A percentile compares a stretch with the other conserved stretches of the same genome.
These are phyloP conservation scores for Penicillium digitatum DNA, from an alignment of 2,329 filamentous ascomycete genomes.

Conservation along the genomic window DNA sequence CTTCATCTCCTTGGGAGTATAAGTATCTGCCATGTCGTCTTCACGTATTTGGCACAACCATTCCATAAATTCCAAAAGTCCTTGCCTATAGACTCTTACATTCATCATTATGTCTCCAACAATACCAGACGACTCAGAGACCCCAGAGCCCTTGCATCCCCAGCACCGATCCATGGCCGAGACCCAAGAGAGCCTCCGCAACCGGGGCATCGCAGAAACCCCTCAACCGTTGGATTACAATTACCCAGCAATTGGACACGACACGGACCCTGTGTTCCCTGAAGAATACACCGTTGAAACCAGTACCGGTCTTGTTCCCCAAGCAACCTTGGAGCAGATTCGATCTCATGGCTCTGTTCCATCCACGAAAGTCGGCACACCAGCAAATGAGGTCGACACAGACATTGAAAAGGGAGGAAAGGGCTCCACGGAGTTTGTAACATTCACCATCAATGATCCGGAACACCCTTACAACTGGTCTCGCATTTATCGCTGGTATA, in stretches of 20 bases:
- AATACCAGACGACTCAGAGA: slow-evolving; percentile 7
- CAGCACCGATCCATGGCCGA: slow-evolving; percentile 7
- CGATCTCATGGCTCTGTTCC: slow-evolving; percentile 15
- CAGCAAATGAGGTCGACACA: slow-evolving; percentile 1
- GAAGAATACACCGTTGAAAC: slow-evolving; percentile 25
- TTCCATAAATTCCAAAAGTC: not conserved
- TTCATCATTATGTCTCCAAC: slow-evolving; percentile 8
- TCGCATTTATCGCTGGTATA: slow-evolving; percentile 69
- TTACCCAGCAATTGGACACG: slow-evolving; percentile 28
- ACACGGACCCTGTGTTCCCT: slow-evolving; percentile 19
- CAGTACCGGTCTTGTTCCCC: slow-evolving; percentile 19
- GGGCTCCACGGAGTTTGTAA: slow-evolving; percentile 44
- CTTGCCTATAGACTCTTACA: not conserved
- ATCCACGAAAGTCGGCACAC: not conserved
- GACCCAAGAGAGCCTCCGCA: slow-evolving; percentile 23
- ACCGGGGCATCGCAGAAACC: slow-evolving; percentile 22
- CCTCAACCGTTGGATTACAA: slow-evolving; percentile 27
- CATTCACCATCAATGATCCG: slow-evolving; percentile 63
- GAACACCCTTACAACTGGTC: slow-evolving; percentile 79
- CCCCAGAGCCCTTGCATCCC: not conserved
- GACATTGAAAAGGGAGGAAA: slow-evolving; percentile 29
- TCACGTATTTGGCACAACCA: not conserved
- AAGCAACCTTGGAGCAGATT: slow-evolving; percentile 17
- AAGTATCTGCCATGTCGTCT: slow-evolving; percentile 5
- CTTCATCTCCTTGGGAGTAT: slow-evolving; percentile 1